Evolutionary conservation across 1,284 basidiomycete species (phyloP), one percentile per base, ranked within the genome.

Genomic region (Anthracocystis walkeri): DNA sequence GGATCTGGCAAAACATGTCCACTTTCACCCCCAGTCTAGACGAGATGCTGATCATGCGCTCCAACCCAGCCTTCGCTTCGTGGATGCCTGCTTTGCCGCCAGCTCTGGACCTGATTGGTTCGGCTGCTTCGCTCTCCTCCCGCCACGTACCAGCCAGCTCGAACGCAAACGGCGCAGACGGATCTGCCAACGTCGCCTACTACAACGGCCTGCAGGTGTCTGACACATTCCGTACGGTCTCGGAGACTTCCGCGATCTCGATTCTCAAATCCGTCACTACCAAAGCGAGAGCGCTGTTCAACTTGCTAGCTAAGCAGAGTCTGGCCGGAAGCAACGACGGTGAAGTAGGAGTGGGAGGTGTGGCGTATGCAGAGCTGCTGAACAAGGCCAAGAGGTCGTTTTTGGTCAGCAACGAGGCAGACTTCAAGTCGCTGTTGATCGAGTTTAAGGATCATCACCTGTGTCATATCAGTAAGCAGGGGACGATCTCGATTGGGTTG

Each of bases 371-470:
- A 8, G 67, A 76, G 2, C 41, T 78, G 56, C 44, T 77, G 5
- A 68, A 73, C 12, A 58, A 69, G 38, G 78, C 78, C 1, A 68
- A 68, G 51, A 31, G 70, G 10, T 68, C 65, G 49, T 80, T 80
- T 35, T 31, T 80, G 23, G 78, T 72, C 4, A 67, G 68, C 6
- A 74, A 75, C 44, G 76, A 78, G 51, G 55, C 65, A 14, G 76
- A 71, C 23, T 65, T 80, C 56, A 65, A 73, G 25, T 58, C 52
- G 42, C 44, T 80, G n/a, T 54, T 80, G 21, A 73, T 80, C 63
- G 78, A 80, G 69, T 80, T 80, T 41, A 77, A 68, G 45, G 68
- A 75, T 49, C 78, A 80, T 25, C 74, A 78, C 4, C 58, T 80
- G 38, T 68, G 70, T 21, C 65, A 65, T 29, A 38, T 75, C 25